Base-by-base conservation (phyloP, 202 grass and related monocot species). In the Bolboschoenoplectus hybrid region DNA sequence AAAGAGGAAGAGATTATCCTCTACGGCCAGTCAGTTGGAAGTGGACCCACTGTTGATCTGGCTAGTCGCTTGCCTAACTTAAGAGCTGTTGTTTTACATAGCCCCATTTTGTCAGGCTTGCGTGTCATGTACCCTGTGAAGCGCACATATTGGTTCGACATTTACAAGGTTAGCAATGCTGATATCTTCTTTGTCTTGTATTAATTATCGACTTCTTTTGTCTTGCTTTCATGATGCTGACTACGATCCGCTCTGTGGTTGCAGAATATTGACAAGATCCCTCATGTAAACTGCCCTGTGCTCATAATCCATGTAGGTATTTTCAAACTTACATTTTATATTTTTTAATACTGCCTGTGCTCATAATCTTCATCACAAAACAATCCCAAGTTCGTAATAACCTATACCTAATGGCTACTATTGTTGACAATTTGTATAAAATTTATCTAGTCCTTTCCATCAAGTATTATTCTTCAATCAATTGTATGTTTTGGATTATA, bases 61-160 rank as follows among this genome's bases (percentile, higher is more conserved):
- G 93, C 93, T 6, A 94, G 90, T 83, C 87, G 78, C 12, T 86
- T 94, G 36, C 72, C 88, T 70, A 75, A 85, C 51, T 86, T 94
- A 82, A 85, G 85, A 81, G 93, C 90, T 86, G 93, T 94, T 81
- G 88, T 94, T 75, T 75, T 94, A 69, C 93, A 94, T 65, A 92
- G 90, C 80, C 93, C 93, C 79, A 94, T 94, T 87, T 89, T 92
- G 57, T 94, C 93, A 51, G 93, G 93, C 67, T 60, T 94, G 81
- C 89, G 93, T 67, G 93, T 94, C 81, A 94, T 94, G 93, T 94
- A 94, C 88, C 93, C 93, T 85, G 90, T 94, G 62, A 94, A 92
- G 67, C 86, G 85, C 39, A 91, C 93, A 52, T 94, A 94, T 86
- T 94, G 93, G 93, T 94, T 94, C 65, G 93, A 94, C 87, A 94